Base-by-base conservation (phyloP, 2,329 filamentous ascomycete genomes). In the Geosmithia flava region DNA sequence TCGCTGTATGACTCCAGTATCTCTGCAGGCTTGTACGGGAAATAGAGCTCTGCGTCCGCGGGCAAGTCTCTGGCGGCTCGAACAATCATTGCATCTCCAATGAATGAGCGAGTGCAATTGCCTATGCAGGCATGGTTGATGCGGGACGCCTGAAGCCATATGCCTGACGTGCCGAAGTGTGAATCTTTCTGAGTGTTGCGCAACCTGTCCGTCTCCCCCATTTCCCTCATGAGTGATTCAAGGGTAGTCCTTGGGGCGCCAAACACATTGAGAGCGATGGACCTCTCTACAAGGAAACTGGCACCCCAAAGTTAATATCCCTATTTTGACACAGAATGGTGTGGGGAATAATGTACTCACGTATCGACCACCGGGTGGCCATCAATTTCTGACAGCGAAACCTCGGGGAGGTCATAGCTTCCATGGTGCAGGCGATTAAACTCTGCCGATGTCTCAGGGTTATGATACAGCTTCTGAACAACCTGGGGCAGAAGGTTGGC, bases 61-160 rank as follows among this genome's bases (percentile, higher is more conserved):
- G 62, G 52, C 1, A 80, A 56, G 42, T 74, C 65, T 10, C 53
- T 53, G 0, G 65, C 58, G 0, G 75, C 75, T 7, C 72, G 70
- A 20, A 78, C 46, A 7, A 78, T 63, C 52, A 68, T 63, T 62
- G 80, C 66, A 53, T 80, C 74, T 2, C 75, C 74, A 39, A 79
- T 73, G 54, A 76, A 78, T 1, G 66, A 58, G 16, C 70, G 70
- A 0, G 49, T 51, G 17, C 66, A 67, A 52, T 77, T 80, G 10
- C 56, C 56, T 4, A 65, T 17, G 55, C 76, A 80, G 11, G 64
- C 66, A 51, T 80, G 75, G 49, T 80, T 80, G 52, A 76, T 68
- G 48, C 64, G 62, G 0, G 75, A 73, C 3, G 72, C 69, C 1
- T 62, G 50, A 2, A 60, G 49, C 73, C 75, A 80, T 13, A 78